A percentile compares a stretch with the other conserved stretches of the same genome.
Evolutionary conservation across 331 rosid species (phyloP).

Genomic region (Prunus yedoensis): DNA sequence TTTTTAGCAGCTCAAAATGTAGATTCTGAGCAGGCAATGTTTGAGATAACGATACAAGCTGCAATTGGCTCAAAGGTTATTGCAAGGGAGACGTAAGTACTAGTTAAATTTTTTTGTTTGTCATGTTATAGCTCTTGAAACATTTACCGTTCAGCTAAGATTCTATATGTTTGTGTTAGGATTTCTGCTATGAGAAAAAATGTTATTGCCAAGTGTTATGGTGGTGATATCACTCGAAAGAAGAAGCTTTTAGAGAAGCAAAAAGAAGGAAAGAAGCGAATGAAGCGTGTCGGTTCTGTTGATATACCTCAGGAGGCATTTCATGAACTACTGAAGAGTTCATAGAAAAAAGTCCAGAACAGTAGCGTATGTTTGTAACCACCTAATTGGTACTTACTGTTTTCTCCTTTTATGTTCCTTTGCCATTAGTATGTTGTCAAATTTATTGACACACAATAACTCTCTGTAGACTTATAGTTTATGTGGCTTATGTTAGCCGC

Average conservation of each 20-base stretch:
- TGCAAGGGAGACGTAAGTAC: slow-evolving; percentile 91
- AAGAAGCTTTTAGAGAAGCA: slow-evolving; percentile 94
- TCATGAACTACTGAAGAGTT: slow-evolving; percentile 81
- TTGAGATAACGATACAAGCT: slow-evolving; percentile 88
- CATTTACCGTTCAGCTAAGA: slow-evolving; percentile 18
- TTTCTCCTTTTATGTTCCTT: slow-evolving; percentile 8
- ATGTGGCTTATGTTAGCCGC: background rate
- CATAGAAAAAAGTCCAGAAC: slow-evolving; percentile 35
- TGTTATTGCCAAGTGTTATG: slow-evolving; percentile 94
- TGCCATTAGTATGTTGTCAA: background rate
- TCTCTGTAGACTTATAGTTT: background rate
- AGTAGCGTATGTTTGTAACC: slow-evolving; percentile 2
- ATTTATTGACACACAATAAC: background rate
- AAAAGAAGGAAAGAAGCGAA: slow-evolving; percentile 96
- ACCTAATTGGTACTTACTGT: slow-evolving; percentile 26
- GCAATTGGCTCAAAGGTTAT: slow-evolving; percentile 84
- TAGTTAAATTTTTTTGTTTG: background rate
- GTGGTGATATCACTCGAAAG: slow-evolving; percentile 84
- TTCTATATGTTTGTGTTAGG: slow-evolving; percentile 42
- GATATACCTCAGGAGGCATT: slow-evolving; percentile 98
- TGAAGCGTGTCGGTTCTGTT: slow-evolving; percentile 94
- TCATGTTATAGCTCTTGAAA: background rate
- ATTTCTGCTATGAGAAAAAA: slow-evolving; percentile 87
- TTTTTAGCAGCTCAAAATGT: slow-evolving; percentile 20
- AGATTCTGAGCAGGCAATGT: slow-evolving; percentile 76